These are phyloP conservation scores for Grifola frondosa DNA, from an alignment of 1,284 basidiomycete species.

Conservation along the genomic window DNA sequence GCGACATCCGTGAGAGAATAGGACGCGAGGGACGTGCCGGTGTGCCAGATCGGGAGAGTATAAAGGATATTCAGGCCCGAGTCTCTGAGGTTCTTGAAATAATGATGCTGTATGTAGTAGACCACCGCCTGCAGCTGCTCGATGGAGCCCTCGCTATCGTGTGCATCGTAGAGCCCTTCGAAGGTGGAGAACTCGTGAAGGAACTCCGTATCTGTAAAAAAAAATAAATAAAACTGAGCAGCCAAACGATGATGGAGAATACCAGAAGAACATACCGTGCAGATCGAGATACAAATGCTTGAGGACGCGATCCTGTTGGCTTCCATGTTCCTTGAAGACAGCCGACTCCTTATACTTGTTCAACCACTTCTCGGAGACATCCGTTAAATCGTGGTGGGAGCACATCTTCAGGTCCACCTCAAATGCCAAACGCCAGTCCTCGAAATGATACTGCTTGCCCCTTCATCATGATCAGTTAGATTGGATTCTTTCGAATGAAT, in stretches of 20 bases:
- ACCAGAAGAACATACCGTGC: conserved; percentile 20
- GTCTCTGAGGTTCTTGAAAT: conserved; percentile 27
- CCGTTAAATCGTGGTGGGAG: conserved; percentile 17
- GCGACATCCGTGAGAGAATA: conserved; percentile 28
- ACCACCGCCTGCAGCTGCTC: conserved; percentile 30
- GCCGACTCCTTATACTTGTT: conserved; percentile 18
- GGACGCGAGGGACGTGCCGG: conserved; percentile 18
- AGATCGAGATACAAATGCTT: conserved; percentile 34
- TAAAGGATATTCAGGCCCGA: conserved; percentile 31
- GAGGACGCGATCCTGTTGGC: conserved; percentile 17
- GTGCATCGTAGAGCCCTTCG: conserved; percentile 21
- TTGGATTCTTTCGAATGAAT: not conserved
- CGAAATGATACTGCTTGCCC: conserved; percentile 22
- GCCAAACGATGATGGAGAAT: not conserved
- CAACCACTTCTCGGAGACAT: conserved; percentile 12
- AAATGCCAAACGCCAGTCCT: conserved; percentile 33
- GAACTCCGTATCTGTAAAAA: conserved; percentile 25
- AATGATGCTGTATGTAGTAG: conserved; percentile 30
- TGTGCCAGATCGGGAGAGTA: conserved; percentile 31
- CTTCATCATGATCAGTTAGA: conserved; percentile 1
- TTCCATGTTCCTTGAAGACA: conserved; percentile 23
- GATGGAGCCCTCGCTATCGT: conserved; percentile 24
- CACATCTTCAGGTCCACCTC: conserved; percentile 33
- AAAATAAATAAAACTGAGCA: not conserved
- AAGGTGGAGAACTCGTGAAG: conserved; percentile 31